These are phyloP conservation scores for Pichia sp. DNA, from an alignment of 1,139 yeast genomes.

Conservation along the genomic window DNA sequence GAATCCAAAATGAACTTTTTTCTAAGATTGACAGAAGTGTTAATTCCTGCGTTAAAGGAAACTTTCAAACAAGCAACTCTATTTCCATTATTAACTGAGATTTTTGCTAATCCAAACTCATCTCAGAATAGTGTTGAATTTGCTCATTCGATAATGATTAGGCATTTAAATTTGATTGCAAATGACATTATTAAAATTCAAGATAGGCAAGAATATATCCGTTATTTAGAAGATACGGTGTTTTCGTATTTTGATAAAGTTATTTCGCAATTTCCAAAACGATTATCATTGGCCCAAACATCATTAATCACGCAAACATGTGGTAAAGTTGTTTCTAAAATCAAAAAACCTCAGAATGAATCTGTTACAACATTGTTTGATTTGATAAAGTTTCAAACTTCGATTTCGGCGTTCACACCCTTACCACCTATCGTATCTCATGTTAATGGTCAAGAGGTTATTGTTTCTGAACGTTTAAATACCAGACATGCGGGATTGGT, in stretches of 20 bases:
- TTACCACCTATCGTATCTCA: slow-evolving; percentile 19
- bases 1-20: slow-evolving; percentile 50
- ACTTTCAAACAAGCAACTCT: slow-evolving; percentile 24
- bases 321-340: not conserved
- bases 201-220: slow-evolving; percentile 24
- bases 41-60: slow-evolving; percentile 27
- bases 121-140: slow-evolving; percentile 46
- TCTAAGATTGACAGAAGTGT: slow-evolving; percentile 54
- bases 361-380: slow-evolving; percentile 6
- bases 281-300: slow-evolving; percentile 49
- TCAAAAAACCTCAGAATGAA: not conserved
- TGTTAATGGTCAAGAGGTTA: slow-evolving; percentile 39
- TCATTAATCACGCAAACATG: slow-evolving; percentile 8
- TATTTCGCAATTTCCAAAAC: slow-evolving; percentile 49
- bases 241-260: slow-evolving; percentile 6
- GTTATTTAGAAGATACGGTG: slow-evolving; percentile 14
- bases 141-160: slow-evolving; percentile 60
- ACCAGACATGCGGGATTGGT: slow-evolving; percentile 39
- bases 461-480: slow-evolving; percentile 2
- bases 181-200: too few species aligned
- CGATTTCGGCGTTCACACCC: slow-evolving; percentile 12
- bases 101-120: slow-evolving; percentile 1
- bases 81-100: slow-evolving; percentile 36
- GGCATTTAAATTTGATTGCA: slow-evolving; percentile 21
- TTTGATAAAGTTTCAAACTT: slow-evolving; percentile 7